Conservation (phyloP, 2,329 filamentous ascomycete species). For the Diplodia mutila region DNA sequence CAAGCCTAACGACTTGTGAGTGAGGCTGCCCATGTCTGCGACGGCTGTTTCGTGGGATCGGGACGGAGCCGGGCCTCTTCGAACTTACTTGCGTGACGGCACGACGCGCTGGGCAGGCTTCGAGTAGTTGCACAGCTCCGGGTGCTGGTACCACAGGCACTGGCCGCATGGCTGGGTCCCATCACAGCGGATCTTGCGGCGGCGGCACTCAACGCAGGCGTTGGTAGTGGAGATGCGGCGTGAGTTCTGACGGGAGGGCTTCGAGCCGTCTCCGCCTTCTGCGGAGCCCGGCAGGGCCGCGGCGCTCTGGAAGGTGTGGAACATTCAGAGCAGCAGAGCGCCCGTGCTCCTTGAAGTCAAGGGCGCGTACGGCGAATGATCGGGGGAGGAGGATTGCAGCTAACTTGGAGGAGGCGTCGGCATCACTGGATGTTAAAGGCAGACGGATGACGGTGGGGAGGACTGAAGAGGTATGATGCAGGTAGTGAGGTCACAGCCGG, state of each 20-base stretch:
- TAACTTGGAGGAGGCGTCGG: neutral
- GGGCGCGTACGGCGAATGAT: neutral
- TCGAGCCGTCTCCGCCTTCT: conserved; percentile 31
- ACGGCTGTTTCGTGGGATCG: neutral
- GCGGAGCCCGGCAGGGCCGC: conserved; percentile 4
- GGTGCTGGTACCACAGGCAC: conserved; percentile 79
- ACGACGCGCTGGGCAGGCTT: conserved; percentile 78
- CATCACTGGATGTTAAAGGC: conserved; percentile 11
- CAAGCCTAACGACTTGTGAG: conserved; percentile 62
- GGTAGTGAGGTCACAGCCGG: conserved; percentile 18
- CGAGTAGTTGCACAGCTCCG: conserved; percentile 78
- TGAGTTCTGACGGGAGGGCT: conserved; percentile 42
- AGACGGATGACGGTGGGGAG: neutral
- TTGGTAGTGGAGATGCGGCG: conserved; percentile 56
- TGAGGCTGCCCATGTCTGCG: conserved; percentile 57
- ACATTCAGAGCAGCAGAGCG: conserved; percentile 38
- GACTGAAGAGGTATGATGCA: conserved; percentile 8
- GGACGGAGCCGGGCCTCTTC: neutral
- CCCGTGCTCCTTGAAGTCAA: neutral
- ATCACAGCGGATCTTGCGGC: conserved; percentile 83
- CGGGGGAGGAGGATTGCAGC: neutral
- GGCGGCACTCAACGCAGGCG: conserved; percentile 76
- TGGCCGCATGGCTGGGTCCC: conserved; percentile 81
- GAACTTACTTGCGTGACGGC: conserved; percentile 73
- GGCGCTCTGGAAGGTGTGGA: conserved; percentile 49